Conservation (phyloP, 2,329 filamentous ascomycete genomes). For the Neoarthrinium moseri region DNA sequence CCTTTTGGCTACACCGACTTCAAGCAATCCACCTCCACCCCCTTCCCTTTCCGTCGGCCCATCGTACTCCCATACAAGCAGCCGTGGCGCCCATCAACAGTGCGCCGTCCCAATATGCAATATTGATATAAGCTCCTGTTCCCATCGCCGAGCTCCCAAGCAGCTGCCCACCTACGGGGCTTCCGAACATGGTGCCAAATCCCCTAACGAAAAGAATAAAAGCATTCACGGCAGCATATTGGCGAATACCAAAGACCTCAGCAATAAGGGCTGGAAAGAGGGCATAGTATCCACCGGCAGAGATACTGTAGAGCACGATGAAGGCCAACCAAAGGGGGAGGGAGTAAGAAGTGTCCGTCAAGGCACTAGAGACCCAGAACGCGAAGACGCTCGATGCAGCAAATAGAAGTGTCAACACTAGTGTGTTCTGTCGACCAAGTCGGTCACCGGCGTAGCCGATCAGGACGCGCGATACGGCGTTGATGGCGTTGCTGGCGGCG, state of each 20-base stretch:
- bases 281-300: slow-evolving; percentile 42
- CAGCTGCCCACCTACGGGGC: slow-evolving; percentile 41
- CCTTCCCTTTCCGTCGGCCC: slow-evolving; percentile 35
- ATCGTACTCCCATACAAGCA: slow-evolving; percentile 40
- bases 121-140: slow-evolving; percentile 31
- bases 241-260: slow-evolving; percentile 46
- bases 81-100: slow-evolving; percentile 35
- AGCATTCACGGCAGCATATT: slow-evolving; percentile 45
- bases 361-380: slow-evolving; percentile 33
- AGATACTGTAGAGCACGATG: slow-evolving; percentile 40
- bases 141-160: slow-evolving; percentile 29
- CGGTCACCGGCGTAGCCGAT: slow-evolving; percentile 44
- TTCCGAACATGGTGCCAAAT: slow-evolving; percentile 41
- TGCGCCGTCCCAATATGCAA: slow-evolving; percentile 40
- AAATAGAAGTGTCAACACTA: slow-evolving; percentile 38
- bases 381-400: slow-evolving; percentile 34
- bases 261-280: slow-evolving; percentile 44
- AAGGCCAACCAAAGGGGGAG: slow-evolving; percentile 38
- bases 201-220: slow-evolving; percentile 45
- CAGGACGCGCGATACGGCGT: slow-evolving; percentile 40
- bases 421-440: slow-evolving; percentile 45
- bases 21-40: slow-evolving; percentile 39
- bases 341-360: slow-evolving; percentile 24
- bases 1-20: slow-evolving; percentile 12
- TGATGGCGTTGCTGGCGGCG: slow-evolving; percentile 43